Evolutionary conservation across 2,329 filamentous ascomycete genomes (phyloP).

Genomic region (Colletotrichum sp.): DNA sequence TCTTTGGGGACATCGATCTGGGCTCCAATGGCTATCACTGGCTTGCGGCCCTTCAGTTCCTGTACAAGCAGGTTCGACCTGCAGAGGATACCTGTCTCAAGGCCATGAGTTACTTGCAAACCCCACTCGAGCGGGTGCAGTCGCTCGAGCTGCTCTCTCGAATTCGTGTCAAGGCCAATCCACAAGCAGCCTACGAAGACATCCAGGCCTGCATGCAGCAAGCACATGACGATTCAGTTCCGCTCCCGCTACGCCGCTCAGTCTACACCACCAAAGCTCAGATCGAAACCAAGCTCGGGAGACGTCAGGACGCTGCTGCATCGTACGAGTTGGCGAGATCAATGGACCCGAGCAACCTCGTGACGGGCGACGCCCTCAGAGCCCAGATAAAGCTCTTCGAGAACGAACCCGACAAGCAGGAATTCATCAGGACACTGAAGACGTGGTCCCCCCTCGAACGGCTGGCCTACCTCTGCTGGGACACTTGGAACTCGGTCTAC

Average conservation of each 20-base stretch:
- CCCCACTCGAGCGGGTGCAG: slow-evolving; percentile 21
- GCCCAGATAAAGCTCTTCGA: slow-evolving; percentile 24
- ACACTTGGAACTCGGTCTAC: not conserved
- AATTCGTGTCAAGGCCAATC: slow-evolving; percentile 11
- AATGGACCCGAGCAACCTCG: slow-evolving; percentile 23
- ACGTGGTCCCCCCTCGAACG: slow-evolving; percentile 28
- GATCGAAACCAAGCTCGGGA: slow-evolving; percentile 15
- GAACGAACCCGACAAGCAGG: slow-evolving; percentile 7
- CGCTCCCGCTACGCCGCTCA: slow-evolving; percentile 1
- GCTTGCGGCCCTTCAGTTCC: slow-evolving; percentile 23
- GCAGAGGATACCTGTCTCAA: slow-evolving; percentile 23
- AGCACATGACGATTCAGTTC: not conserved
- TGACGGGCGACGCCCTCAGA: slow-evolving; percentile 21
- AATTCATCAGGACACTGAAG: slow-evolving; percentile 24
- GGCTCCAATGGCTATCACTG: slow-evolving; percentile 22
- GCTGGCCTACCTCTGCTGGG: slow-evolving; percentile 28
- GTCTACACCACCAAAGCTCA: slow-evolving; percentile 22
- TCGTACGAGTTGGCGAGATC: slow-evolving; percentile 21
- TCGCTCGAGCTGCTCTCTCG: slow-evolving; percentile 18
- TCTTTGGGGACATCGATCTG: slow-evolving; percentile 24
- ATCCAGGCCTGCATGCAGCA: not conserved
- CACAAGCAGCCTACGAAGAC: slow-evolving; percentile 19
- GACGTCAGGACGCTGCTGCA: slow-evolving; percentile 11
- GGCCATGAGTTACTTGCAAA: slow-evolving; percentile 1
- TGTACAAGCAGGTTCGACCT: slow-evolving; percentile 14